Base-by-base conservation (phyloP, 371 early-diverging fungal species). In the Paraphysoderma sedebokerense region DNA sequence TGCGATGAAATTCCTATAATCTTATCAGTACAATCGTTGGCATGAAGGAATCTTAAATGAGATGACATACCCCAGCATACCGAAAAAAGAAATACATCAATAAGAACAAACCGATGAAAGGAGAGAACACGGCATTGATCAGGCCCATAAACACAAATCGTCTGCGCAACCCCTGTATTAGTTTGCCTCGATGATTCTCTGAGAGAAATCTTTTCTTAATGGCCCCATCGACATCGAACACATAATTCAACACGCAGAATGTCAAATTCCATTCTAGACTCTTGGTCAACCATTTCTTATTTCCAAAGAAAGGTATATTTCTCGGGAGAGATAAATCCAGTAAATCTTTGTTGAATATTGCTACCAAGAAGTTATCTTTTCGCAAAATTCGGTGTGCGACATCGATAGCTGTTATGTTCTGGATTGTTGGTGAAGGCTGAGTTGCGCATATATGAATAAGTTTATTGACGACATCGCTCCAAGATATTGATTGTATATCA, bases 311-410 rank as follows among this genome's bases (percentile, higher is more conserved):
- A 0, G 81, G 74, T 12, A 77, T 26, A n/a, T n/a, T n/a, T n/a
- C n/a, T n/a, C 0, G 88, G 87, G 4, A 84, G 66, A 1, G 71
- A 60, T 17, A 92, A 67, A 47, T 92, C 70, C 19, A 97, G 61
- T 17, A 88, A 49, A 28, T 92, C 86, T 55, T 86, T 86, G 70
- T 92, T 91, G 62, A 92, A 82, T 39, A 98, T 57, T 7, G 92
- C 93, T 48, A 96, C 81, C 64, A 93, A 59, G 58, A 92, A 96
- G 62, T 98, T 98, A 34, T 98, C 98, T 47, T 80, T 74, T n/a
- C 96, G 80, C 84, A 96, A 77, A 49, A 98, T 92, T 29, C 93
- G 77, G 60, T 85, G 87, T 17, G 91, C 79, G 30, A 96, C 81
- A 42, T 68, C 75, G 85, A 7, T 85, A 98, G 58, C n/a, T 74